A percentile compares a stretch with the other conserved stretches of the same genome.
Conservation (phyloP, 345 rosid genomes). For the Pelargonium nanum region DNA sequence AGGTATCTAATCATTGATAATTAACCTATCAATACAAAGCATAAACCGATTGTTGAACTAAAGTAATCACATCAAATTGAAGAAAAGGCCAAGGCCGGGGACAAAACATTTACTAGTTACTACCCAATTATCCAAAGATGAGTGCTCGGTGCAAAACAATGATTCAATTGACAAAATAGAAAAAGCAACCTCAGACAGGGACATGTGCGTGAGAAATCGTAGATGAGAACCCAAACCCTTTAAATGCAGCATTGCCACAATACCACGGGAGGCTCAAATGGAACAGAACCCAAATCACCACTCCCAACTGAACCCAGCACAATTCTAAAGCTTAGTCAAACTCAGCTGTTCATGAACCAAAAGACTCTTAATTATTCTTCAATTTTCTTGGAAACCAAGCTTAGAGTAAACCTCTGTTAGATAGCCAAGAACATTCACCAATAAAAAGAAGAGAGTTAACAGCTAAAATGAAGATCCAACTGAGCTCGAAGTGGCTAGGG, state of each 20-base stretch:
- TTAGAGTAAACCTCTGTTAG: neutral
- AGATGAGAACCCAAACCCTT: neutral
- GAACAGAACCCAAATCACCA: no score
- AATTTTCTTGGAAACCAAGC: no score
- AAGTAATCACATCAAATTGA: neutral
- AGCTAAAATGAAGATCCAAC: no score
- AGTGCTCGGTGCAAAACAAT: constrained; percentile 2
- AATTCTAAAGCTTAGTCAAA: no score
- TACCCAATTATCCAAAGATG: neutral
- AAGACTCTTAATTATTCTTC: neutral
- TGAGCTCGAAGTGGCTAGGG: no score
- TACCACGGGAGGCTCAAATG: no score
- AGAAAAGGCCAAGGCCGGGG: neutral
- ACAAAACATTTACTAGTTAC: neutral
- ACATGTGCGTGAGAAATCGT: neutral
- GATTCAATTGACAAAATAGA: neutral
- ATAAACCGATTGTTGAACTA: neutral
- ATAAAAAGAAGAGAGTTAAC: no score
- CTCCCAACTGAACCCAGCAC: no score
- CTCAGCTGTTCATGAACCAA: no score
- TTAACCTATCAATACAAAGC: neutral
- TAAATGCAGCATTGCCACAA: neutral
- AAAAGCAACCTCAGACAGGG: neutral
- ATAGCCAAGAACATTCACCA: no score
- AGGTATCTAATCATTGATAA: neutral